phyloP scores from a whole-genome alignment of 1,284 basidiomycete species.

The Moniliella sp. region DNA sequence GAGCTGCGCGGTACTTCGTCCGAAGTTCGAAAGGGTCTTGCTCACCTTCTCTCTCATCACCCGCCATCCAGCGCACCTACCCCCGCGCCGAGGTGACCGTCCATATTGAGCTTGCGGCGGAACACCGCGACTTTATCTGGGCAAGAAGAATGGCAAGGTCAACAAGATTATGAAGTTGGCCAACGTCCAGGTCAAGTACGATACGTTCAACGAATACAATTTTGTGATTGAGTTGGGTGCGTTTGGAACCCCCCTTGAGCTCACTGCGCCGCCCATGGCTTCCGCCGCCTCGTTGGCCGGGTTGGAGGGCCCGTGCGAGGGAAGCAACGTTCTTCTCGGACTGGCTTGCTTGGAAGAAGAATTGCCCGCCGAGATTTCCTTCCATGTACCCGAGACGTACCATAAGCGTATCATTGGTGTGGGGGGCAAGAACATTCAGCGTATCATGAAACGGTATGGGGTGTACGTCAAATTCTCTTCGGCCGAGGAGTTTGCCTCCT shows the following conservation, averaged over 20 bases:
- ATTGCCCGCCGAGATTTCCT: constrained; percentile 90
- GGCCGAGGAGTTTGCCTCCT: constrained; percentile 80
- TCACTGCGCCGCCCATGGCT: no score
- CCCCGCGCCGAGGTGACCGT: constrained; percentile 97
- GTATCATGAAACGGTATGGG: constrained; percentile 98
- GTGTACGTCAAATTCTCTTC: constrained; percentile 97
- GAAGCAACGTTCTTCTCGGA: constrained; percentile 55
- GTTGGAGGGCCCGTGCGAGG: no score
- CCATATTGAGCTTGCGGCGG: constrained; percentile 90
- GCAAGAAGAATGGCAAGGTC: constrained; percentile 36
- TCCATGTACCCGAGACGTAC: constrained; percentile 92
- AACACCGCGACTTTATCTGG: constrained; percentile 83
- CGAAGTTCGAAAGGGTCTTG: constrained; percentile 66
- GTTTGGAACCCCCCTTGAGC: no score
- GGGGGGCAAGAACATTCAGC: constrained; percentile 89
- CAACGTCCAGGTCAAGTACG: constrained; percentile 90
- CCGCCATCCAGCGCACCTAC: no score
- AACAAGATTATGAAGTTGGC: constrained; percentile 40
- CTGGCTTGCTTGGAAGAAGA: constrained; percentile 86
- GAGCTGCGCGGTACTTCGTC: constrained; percentile 88
- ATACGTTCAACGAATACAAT: constrained; percentile 95
- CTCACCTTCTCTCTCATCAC: constrained; percentile 68
- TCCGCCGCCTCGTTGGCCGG: no score
- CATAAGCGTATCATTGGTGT: constrained; percentile 99
- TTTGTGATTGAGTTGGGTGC: constrained; percentile 66